Evolutionary conservation across 371 early-diverging fungal species (phyloP), one percentile per base, ranked within the genome.

Genomic region (Astathelohania contejeani): DNA sequence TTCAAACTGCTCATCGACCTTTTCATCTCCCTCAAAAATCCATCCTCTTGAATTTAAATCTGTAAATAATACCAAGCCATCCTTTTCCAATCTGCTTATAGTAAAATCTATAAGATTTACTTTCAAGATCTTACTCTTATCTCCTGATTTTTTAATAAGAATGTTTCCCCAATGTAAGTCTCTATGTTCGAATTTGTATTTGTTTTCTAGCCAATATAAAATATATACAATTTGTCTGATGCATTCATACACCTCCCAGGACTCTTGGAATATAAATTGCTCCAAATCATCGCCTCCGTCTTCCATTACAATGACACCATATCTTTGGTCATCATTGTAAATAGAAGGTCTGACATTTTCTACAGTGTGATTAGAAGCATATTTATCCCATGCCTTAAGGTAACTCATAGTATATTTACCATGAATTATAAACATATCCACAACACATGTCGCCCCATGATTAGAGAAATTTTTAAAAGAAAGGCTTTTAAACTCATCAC

Each of bases 161-260:
- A 86, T 75, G 65, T 86, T 86, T 23, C 85, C 86, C 86, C 84
- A 86, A 58, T 86, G 87, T 62, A 86, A 62, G 65, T 86, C 87
- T 22, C 87, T 80, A 62, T 86, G 86, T 71, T 85, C 83, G 58
- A 84, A 82, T 57, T 73, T 43, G 28, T 62, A 60, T 32, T 76
- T 73, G 39, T 76, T 71, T 56, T 82, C 81, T 27, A 81, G 79
- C 3, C 71, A 63, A 6, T 78, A 78, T 43, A 85, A 66, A 0
- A 79, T 75, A 18, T 76, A 59, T 1, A 76, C 67, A 0, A 81
- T 58, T 47, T 81, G 80, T 19, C 72, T 60, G 38, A 84, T 58
- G 27, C 81, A 71, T 39, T 71, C 67, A 56, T 76, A 71, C 0
- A 78, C 79, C 39, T 79, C 76, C 18, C 69, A 71, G 7, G 53